A percentile compares a stretch with the other conserved stretches of the same genome.
These are phyloP conservation scores for Diospyros lotus DNA, from an alignment of 148 eudicot genomes.

Conservation along the genomic window DNA sequence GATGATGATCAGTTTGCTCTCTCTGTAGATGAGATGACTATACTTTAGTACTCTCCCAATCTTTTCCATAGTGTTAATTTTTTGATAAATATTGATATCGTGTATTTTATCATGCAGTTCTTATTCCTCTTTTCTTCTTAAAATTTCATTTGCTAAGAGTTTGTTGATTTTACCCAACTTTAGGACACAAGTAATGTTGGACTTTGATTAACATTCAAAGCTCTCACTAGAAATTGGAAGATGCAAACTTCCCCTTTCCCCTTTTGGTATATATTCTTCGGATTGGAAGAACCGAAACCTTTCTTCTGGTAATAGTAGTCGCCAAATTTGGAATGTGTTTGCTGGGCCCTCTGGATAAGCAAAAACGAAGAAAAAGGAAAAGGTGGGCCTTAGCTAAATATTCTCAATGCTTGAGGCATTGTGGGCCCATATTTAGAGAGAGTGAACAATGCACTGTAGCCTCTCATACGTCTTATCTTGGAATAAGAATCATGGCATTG, in stretches of 20 bases:
- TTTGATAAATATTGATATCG: too few species aligned
- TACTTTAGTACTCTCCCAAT: too few species aligned
- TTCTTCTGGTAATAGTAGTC: constrained; percentile 1
- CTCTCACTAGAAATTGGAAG: too few species aligned
- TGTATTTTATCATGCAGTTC: too few species aligned
- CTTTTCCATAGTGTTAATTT: too few species aligned
- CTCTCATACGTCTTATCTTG: background rate
- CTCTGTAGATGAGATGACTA: too few species aligned
- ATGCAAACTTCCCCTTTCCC: too few species aligned
- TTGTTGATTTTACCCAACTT: background rate
- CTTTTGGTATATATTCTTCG: too few species aligned
- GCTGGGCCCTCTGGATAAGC: background rate
- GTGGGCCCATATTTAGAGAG: background rate
- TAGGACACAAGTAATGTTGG: background rate
- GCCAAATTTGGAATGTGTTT: constrained; percentile 14
- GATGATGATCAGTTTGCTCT: too few species aligned
- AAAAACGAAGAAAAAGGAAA: too few species aligned
- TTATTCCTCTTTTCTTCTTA: background rate
- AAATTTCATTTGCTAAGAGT: background rate
- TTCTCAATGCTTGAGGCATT: background rate
- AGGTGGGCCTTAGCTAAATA: too few species aligned
- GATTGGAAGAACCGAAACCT: background rate
- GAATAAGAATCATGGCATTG: background rate
- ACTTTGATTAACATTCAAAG: background rate
- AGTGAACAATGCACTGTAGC: background rate